phyloP scores from a whole-genome alignment of 805 yeast species.

The Sugiyamaella boreocaroliniensis region DNA sequence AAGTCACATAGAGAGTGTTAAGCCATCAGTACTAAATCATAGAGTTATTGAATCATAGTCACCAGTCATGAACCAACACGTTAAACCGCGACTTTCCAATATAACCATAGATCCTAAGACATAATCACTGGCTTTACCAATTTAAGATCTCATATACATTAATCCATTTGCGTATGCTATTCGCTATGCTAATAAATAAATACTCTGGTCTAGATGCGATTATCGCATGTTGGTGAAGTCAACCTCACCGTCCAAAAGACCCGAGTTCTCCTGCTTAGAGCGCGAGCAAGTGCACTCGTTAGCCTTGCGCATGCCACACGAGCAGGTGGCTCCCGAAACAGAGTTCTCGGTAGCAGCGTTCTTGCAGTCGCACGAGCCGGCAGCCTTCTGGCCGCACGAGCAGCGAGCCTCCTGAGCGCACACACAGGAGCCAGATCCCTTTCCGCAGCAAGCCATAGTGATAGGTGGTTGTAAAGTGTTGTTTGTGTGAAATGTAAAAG shows the following conservation, averaged over 20 bases:
- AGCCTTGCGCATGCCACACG: conserved; percentile 53
- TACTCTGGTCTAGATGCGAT: neutral
- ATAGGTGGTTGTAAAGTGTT: conserved; percentile 3
- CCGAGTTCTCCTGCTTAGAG: conserved; percentile 30
- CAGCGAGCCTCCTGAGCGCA: conserved; percentile 59
- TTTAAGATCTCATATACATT: too few species aligned
- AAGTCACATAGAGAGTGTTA: too few species aligned
- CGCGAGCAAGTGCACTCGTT: conserved; percentile 52
- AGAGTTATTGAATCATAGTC: too few species aligned
- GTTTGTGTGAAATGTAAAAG: neutral
- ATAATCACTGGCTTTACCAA: too few species aligned
- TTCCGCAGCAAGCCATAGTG: conserved; percentile 37
- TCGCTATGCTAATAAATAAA: neutral
- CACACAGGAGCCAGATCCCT: conserved; percentile 42
- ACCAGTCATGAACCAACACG: too few species aligned
- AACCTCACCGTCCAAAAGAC: conserved; percentile 48
- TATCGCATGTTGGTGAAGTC: conserved; percentile 46
- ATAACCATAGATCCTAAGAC: too few species aligned
- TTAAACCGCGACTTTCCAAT: too few species aligned
- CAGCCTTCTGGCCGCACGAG: conserved; percentile 57
- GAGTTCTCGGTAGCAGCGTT: conserved; percentile 48
- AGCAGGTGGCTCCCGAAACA: conserved; percentile 44
- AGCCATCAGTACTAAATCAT: too few species aligned
- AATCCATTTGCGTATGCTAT: neutral
- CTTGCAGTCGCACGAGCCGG: conserved; percentile 50